phyloP scores from a whole-genome alignment of 2,329 filamentous ascomycete species.

The Fusarium pseudocircinatum region DNA sequence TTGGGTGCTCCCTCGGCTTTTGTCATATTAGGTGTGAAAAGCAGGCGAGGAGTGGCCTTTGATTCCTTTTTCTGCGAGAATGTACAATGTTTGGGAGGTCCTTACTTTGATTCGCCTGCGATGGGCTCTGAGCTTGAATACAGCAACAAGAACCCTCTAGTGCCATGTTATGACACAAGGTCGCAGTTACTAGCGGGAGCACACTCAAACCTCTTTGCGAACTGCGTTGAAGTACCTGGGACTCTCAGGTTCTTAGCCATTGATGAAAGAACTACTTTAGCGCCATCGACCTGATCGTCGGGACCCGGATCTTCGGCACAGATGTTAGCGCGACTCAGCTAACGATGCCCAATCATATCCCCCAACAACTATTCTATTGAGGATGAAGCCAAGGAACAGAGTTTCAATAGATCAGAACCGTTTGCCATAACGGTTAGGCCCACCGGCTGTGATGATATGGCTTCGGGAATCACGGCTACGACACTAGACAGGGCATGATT shows the following conservation, averaged over 20 bases:
- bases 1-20: too few species aligned
- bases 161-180: background rate
- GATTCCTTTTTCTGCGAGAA: too few species aligned
- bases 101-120: rapidly evolving
- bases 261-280: background rate
- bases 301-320: background rate
- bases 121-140: background rate
- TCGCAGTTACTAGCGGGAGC: background rate
- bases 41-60: too few species aligned
- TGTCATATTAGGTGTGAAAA: background rate
- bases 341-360: background rate
- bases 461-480: background rate
- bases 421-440: background rate
- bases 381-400: background rate
- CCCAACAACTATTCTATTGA: rapidly evolving
- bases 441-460: too few species aligned
- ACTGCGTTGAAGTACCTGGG: background rate
- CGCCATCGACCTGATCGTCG: background rate
- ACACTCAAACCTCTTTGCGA: background rate
- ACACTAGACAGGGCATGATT: background rate
- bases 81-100: rapidly evolving
- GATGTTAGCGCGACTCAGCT: background rate
- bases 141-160: rapidly evolving
- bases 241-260: background rate
- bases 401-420: background rate